Evolutionary conservation across 1,284 basidiomycete species (phyloP), one percentile per base, ranked within the genome.

Genomic region (Cutaneotrichosporon dermatis): DNA sequence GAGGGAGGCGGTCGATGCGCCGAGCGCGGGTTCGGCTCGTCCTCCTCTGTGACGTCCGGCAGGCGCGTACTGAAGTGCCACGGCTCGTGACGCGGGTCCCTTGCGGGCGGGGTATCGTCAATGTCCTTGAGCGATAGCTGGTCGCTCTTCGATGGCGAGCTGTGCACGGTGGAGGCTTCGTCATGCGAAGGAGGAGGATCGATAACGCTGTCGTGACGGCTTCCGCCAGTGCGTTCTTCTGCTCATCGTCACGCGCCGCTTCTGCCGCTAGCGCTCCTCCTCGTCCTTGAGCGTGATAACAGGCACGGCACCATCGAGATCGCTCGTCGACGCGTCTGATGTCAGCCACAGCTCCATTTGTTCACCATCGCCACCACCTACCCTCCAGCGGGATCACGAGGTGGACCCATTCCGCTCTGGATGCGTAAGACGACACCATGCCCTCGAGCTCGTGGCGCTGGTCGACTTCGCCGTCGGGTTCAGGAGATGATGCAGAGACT

Each of bases 371-470:
- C 16, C 37, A 55, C 33, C 25, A 51, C 62, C 33, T 9, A 64
- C 59, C 62, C 6, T 62, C 58, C 1, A 73, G 57, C 6, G 56
- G 49, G 6, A 71, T 41, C 1, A 68, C 66, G 16, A 67, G 56
- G 45, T 73, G 72, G 6, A 72, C 50, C 69, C 69, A 70, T 16
- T 69, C 66, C 5, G 57, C 54, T 2, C 55, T 36, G 9, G 45
- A 43, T 6, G 64, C 49, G 43, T 73, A 70, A 1, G 60, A 57
- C 8, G 57, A 55, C 1, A 71, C 66, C 49, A 74, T 55, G 4
- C 60, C 62, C 13, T 57, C 51, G 13, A 76, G 41, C 49, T 69
- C 61, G 40, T 63, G 57, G 13, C 55, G 57, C n/a, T 65, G 65
- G 34, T 49, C 37, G 1, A 55, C 53, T 1, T 57, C 56, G 69